Base-by-base conservation (phyloP, 176 grass and related monocot genomes). In the Echinochloa phyllopogon region DNA sequence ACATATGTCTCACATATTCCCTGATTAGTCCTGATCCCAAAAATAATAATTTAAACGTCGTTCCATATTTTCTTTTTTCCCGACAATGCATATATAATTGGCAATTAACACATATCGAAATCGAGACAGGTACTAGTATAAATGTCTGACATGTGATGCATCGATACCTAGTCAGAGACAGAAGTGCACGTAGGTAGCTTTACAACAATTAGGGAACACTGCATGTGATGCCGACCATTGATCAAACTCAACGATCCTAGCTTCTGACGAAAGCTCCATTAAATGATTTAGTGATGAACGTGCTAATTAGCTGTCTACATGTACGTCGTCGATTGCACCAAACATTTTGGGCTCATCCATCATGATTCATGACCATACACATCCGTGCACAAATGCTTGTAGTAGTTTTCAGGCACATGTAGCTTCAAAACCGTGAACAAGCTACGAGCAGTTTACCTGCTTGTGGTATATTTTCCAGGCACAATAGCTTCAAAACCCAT, bases 321-420 rank as follows among this genome's bases (percentile, higher is more conserved):
- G 37, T 76, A 75, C 51, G 37, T 76, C 29, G 38, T 42, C 17
- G 58, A 62, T 20, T 14, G 6, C 66, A 64, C 67, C 67, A 80
- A 80, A 86, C 43, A 36, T 55, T 80, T 72, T 72, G 43, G 65
- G 25, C 83, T 78, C 62, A 79, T 69, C 11, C 73, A 48, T 62
- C 63, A 3, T 80, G 23, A 43, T 20, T 23, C 41, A 72, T 45
- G 67, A 21, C n/a, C 55, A 10, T 58, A 23, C 36, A 20, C 33
- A 37, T 6, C 6, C 3, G 23, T 18, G 45, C 47, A 52, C 29
- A 52, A 52, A 20, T 50, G 14, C 3, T 17, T 51, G 14, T n/a
- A 15, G 14, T n/a, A 55, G 21, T 56, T 55, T 55, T 27, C 45
- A 50, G 70, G 70, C 24, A 72, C 69, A 72, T 45, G 16, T 55